Evolutionary conservation across 495 filamentous ascomycete genomes (phyloP).

Genomic region (Mytilinidion resinicola): DNA sequence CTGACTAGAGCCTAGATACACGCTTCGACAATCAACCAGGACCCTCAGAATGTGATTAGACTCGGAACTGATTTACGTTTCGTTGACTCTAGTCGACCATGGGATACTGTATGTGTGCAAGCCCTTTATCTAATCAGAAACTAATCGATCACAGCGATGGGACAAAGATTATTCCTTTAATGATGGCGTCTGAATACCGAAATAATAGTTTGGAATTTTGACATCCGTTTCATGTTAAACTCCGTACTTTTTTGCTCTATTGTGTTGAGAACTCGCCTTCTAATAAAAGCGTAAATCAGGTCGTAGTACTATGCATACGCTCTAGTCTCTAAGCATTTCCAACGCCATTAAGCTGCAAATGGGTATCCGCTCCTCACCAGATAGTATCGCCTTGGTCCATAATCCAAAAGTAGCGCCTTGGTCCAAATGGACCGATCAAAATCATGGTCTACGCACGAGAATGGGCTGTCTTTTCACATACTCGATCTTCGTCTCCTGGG

Average conservation of each 20-base stretch:
- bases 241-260: too few species aligned
- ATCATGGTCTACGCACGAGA: neutral
- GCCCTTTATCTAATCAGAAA: neutral
- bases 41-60: slow-evolving; percentile 24
- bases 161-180: slow-evolving; percentile 19
- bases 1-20: slow-evolving; percentile 14
- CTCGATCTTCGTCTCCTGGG: neutral
- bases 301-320: too few species aligned
- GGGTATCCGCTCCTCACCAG: too few species aligned
- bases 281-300: too few species aligned
- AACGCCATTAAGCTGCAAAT: too few species aligned
- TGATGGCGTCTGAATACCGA: slow-evolving; percentile 12
- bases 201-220: too few species aligned
- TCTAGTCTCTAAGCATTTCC: too few species aligned
- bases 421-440: neutral
- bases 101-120: slow-evolving; percentile 9
- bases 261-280: too few species aligned
- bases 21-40: slow-evolving; percentile 26
- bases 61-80: slow-evolving; percentile 28
- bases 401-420: too few species aligned
- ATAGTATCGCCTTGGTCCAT: too few species aligned
- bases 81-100: slow-evolving; percentile 14
- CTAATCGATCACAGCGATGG: slow-evolving; percentile 11
- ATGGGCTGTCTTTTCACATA: neutral
- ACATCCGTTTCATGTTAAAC: too few species aligned